A percentile compares a stretch with the other conserved stretches of the same genome.
phyloP scores from a whole-genome alignment of 306 rosid genomes.

The Psophocarpus tetragonolobus region DNA sequence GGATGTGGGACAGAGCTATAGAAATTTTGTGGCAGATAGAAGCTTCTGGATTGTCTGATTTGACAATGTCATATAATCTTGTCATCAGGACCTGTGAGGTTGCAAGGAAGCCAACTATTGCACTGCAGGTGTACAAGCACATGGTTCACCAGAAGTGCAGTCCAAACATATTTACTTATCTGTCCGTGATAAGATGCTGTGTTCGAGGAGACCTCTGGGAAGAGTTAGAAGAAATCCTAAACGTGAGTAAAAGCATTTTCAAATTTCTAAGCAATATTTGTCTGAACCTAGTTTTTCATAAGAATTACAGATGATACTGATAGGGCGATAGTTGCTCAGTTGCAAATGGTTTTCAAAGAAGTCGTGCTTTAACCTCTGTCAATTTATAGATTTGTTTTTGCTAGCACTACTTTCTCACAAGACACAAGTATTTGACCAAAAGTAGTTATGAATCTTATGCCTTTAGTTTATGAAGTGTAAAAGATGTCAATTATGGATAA shows the following conservation, averaged over 20 bases:
- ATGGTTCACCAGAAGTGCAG: conserved; percentile 71
- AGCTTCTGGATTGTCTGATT: conserved; percentile 51
- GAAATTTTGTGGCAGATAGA: conserved; percentile 89
- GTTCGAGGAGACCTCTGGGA: conserved; percentile 74
- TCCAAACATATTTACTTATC: conserved; percentile 68
- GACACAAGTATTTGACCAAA: conserved; percentile 10
- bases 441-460: not conserved
- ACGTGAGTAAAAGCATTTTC: conserved; percentile 54
- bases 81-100: conserved; percentile 75
- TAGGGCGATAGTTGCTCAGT: not conserved
- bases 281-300: conserved; percentile 8
- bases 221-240: conserved; percentile 67
- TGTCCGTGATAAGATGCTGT: conserved; percentile 71
- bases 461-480: conserved; percentile 4
- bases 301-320: not conserved
- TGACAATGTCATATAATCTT: conserved; percentile 69
- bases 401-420: conserved; percentile 14
- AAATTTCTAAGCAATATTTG: conserved; percentile 14
- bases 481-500: not conserved
- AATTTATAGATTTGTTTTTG: not conserved
- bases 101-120: conserved; percentile 72
- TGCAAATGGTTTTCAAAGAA: not conserved
- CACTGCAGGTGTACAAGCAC: conserved; percentile 84
- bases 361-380: not conserved
- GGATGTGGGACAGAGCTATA: conserved; percentile 72